Conservation (phyloP, 148 eudicot genomes). For the Simmondsia chinensis region DNA sequence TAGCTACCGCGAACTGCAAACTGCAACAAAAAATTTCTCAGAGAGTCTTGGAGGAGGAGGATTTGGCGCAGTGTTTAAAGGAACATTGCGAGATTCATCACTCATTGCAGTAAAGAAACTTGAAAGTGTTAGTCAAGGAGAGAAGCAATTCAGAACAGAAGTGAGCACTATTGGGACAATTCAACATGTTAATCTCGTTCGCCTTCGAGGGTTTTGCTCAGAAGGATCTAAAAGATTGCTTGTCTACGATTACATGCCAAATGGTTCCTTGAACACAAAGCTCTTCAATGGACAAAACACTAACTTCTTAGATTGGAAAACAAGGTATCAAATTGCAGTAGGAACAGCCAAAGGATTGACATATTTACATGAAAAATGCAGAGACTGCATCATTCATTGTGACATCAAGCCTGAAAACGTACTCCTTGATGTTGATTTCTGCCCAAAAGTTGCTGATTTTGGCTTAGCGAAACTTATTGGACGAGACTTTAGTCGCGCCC, state of each 20-base stretch:
- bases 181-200: slow-evolving; percentile 46
- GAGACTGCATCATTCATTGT: slow-evolving; percentile 47
- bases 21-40: slow-evolving; percentile 39
- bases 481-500: slow-evolving; percentile 43
- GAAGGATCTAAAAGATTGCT: slow-evolving; percentile 26
- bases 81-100: slow-evolving; percentile 29
- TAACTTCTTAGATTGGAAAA: slow-evolving; percentile 25
- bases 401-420: slow-evolving; percentile 61
- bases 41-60: slow-evolving; percentile 46
- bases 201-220: slow-evolving; percentile 45
- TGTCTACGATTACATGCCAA: slow-evolving; percentile 41
- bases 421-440: slow-evolving; percentile 24
- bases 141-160: slow-evolving; percentile 48
- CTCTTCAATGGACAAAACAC: slow-evolving; percentile 14
- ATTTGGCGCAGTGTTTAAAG: slow-evolving; percentile 44
- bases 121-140: slow-evolving; percentile 37
- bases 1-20: slow-evolving; percentile 29
- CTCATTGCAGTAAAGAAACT: slow-evolving; percentile 43
- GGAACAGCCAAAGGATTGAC: slow-evolving; percentile 30
- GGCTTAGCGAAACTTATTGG: slow-evolving; percentile 53
- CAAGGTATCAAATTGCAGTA: slow-evolving; percentile 25
- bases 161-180: slow-evolving; percentile 50
- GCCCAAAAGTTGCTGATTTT: slow-evolving; percentile 43
- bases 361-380: slow-evolving; percentile 32
- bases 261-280: slow-evolving; percentile 34